Percentiles rank a stretch among this genome's conserved stretches.
Evolutionary conservation across 108 stramenopile genomes (phyloP).

Genomic region (Licmophora abbreviata): DNA sequence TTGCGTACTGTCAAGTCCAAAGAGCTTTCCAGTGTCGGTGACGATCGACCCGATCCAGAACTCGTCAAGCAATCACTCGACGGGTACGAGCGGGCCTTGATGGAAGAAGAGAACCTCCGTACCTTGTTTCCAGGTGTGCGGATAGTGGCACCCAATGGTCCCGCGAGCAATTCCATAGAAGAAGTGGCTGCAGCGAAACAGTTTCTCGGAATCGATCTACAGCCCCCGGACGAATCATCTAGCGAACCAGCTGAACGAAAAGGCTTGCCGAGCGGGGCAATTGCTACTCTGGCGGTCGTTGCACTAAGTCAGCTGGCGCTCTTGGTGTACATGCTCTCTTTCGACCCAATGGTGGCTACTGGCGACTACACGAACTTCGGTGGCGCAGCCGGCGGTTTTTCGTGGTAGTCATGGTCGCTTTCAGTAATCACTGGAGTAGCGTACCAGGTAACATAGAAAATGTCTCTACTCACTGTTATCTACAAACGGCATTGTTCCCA

Average conservation of each 20-base stretch:
- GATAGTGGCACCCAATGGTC: conserved; percentile 4
- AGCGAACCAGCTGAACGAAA: conserved; percentile 1
- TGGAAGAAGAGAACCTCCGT: conserved; percentile 41
- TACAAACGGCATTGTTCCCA: no score
- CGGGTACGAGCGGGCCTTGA: conserved; percentile 44
- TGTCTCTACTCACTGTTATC: no score
- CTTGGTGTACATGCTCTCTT: conserved; percentile 3
- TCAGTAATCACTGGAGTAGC: no score
- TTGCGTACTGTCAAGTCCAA: conserved; percentile 40
- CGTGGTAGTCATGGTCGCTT: no score
- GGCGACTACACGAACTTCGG: no score
- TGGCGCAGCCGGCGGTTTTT: no score
- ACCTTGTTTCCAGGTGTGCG: conserved; percentile 52
- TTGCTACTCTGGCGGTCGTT: neutral
- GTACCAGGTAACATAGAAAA: no score
- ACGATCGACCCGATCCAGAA: conserved; percentile 11
- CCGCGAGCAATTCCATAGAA: conserved; percentile 1
- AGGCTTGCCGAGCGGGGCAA: neutral
- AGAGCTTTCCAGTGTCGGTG: conserved; percentile 23
- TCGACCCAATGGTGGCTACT: conserved; percentile 1
- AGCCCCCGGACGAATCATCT: neutral
- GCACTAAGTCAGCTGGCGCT: neutral
- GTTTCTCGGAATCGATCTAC: conserved; percentile 5
- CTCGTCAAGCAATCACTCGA: conserved; percentile 16
- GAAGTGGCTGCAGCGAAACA: conserved; percentile 10